phyloP scores from a whole-genome alignment of 2,329 filamentous ascomycete genomes.

The Dothidotthia symphoricarpi region DNA sequence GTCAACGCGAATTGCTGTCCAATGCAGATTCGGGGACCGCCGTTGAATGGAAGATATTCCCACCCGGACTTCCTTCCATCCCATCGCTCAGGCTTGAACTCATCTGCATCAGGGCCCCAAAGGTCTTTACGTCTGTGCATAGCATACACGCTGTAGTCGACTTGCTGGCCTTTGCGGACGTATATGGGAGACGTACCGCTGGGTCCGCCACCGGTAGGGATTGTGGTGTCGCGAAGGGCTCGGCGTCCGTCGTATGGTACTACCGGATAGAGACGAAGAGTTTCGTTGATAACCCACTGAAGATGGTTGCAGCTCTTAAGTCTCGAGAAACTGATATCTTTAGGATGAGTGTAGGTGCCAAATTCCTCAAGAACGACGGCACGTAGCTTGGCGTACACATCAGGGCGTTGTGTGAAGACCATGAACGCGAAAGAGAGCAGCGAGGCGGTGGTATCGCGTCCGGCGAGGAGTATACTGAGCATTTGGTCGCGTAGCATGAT shows the following conservation, averaged over 20 bases:
- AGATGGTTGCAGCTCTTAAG: conserved; percentile 37
- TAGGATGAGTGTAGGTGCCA: conserved; percentile 41
- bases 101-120: conserved; percentile 39
- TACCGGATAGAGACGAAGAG: conserved; percentile 35
- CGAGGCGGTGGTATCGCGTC: conserved; percentile 79
- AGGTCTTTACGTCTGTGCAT: conserved; percentile 40
- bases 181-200: conserved; percentile 36
- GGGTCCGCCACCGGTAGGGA: conserved; percentile 39
- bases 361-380: conserved; percentile 40
- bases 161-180: conserved; percentile 29
- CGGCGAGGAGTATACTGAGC: conserved; percentile 76
- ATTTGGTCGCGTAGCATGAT: conserved; percentile 78
- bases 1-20: conserved; percentile 37
- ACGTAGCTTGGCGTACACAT: conserved; percentile 37
- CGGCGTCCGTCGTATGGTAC: conserved; percentile 34
- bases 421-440: conserved; percentile 72
- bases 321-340: conserved; percentile 43
- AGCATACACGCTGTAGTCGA: conserved; percentile 31
- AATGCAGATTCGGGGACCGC: conserved; percentile 34
- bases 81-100: conserved; percentile 39
- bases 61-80: conserved; percentile 33
- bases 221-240: conserved; percentile 32
- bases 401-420: conserved; percentile 39
- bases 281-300: conserved; percentile 36
- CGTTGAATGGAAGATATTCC: conserved; percentile 38